Evolutionary conservation across 345 rosid species (phyloP), one percentile per base, ranked within the genome.

Genomic region (Bruguiera sexangula): DNA sequence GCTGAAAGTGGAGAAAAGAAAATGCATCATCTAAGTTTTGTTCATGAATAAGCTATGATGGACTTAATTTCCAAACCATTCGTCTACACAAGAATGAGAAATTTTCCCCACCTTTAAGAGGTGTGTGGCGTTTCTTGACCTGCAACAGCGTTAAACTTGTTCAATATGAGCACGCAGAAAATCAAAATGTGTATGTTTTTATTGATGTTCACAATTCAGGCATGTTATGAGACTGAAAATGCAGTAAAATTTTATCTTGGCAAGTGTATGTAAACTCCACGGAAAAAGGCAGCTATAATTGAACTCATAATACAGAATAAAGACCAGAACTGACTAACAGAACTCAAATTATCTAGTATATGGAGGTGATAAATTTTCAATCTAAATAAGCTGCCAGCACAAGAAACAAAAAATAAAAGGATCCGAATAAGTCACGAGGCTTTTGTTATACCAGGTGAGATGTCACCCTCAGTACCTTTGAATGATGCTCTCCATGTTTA

Each of bases 111-210:
- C 91, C 89, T 84, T 85, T 85, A 46, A 88, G 69, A 48, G 91
- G 91, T 34, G 87, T 78, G 24, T 89, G 91, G 58, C 37, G 90
- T 78, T 85, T 86, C 87, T 84, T 91, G 66, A 89, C 91, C 98
- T 94, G 91, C 70, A 75, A 56, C 69, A 36, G 39, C 54, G 19
- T 29, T 51, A 16, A 51, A 70, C n/a, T 6, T 43, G 13, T 34
- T 57, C 24, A 34, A 46, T 6, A 30, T 16, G 58, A 24, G 36
- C 64, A 43, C 39, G 32, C 56, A 62, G 31, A 29, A 67, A 29
- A 74, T 39, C 26, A 22, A 36, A 50, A 15, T 32, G 52, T 53
- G 36, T 9, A 62, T 19, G 62, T 22, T 22, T n/a, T 8, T 13
- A 4, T 13, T 22, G 10, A 30, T 21, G 29, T 43, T 19, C 20